Evolutionary conservation across 1,139 yeast species (phyloP), one percentile per base, ranked within the genome.

Genomic region (Scheffersomyces cryptocercus): DNA sequence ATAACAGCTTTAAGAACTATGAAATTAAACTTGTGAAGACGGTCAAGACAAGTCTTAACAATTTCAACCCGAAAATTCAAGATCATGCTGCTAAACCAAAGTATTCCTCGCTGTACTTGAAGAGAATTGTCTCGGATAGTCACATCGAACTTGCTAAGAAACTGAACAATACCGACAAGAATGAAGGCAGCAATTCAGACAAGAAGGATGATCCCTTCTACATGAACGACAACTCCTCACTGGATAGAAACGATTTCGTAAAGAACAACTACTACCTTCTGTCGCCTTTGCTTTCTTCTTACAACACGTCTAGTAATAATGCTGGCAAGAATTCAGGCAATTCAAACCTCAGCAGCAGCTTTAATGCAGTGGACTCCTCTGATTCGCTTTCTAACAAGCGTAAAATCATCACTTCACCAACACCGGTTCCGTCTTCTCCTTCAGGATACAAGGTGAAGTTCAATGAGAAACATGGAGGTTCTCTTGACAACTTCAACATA

Each of bases 1-100:
- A 87, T 65, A 88, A 89, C 62, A 51, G 65, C 33, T 60, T 58
- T 38, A 62, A 66, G 41, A 88, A 88, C 63, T 88, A 85, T 63
- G 72, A 70, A 39, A 70, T 88, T 26, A 66, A 67, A 41, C 68
- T 85, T 44, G 66, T 57, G 13, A 68, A 68, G 46, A 45, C 53
- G 5, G 42, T 52, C 36, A 41, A 41, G 26, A 16, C 30, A 1
- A 10, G 24, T 14, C 24, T 20, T 20, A 31, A 14, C 5, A 31
- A 31, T 9, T 31, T 31, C 14, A 32, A 32, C 15, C 34, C 41
- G 13, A 42, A 42, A 40, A 58, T 61, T 36, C 54, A 52, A 38
- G 52, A 49, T 6, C 67, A 64, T 41, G 44, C 50, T 12, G 49
- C 43, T 24, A 63, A 54, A 44, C 79, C 79, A 11, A 67, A 67